Percentiles rank a stretch among this genome's conserved stretches.
Conservation (phyloP, 768 basidiomycete genomes). For the Tulasnella calospora region DNA sequence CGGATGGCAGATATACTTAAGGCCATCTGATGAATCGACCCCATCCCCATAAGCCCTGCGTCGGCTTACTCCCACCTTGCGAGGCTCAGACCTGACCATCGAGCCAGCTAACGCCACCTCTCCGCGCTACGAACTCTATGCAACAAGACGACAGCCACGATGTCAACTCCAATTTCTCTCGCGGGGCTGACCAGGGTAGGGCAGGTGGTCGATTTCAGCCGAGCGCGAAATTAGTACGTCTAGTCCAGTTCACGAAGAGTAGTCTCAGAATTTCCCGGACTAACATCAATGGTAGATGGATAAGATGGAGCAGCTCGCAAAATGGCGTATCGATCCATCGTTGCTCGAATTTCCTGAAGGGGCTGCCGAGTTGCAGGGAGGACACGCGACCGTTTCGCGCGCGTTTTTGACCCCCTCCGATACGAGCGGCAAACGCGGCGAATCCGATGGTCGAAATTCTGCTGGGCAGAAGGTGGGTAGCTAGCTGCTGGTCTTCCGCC, state of each 20-base stretch:
- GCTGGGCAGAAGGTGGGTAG: not conserved
- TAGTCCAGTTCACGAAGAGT: too few species aligned
- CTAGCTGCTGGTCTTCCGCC: not conserved
- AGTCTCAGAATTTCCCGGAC: too few species aligned
- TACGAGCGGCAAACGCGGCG: not conserved
- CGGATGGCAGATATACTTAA: too few species aligned
- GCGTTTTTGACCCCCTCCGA: not conserved
- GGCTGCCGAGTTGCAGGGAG: not conserved
- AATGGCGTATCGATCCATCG: not conserved
- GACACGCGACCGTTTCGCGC: not conserved
- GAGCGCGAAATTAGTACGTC: too few species aligned
- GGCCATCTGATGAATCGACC: too few species aligned
- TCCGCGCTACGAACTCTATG: not conserved
- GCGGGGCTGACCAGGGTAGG: not conserved
- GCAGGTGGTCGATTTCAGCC: not conserved
- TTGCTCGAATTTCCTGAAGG: not conserved
- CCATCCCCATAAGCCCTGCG: too few species aligned
- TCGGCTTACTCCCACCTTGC: too few species aligned
- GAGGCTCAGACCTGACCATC: too few species aligned
- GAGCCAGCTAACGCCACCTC: too few species aligned
- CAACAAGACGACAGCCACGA: not conserved
- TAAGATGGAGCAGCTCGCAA: not conserved
- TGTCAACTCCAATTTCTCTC: not conserved
- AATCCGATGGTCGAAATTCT: not conserved
- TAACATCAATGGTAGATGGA: not conserved